Conservation (phyloP, 257 asterid species). For the Handroanthus guayacan region DNA sequence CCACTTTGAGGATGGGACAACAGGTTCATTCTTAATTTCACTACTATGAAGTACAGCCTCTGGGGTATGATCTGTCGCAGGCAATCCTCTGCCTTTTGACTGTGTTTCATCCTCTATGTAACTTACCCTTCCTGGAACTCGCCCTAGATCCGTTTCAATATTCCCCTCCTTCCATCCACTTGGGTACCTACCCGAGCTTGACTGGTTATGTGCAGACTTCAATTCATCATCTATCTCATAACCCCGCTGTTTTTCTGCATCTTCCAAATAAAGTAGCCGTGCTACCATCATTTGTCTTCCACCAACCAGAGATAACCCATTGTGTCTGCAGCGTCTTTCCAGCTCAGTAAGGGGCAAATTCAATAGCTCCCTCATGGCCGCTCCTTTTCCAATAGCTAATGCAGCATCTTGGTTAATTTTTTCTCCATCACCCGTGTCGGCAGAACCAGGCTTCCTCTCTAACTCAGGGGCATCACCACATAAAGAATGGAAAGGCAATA, state of each 20-base stretch:
- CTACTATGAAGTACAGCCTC: conserved; percentile 43
- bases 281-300: conserved; percentile 97
- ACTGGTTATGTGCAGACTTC: conserved; percentile 64
- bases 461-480: conserved; percentile 93
- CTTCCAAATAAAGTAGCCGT: conserved; percentile 87
- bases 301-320: conserved; percentile 87
- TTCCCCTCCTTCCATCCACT: conserved; percentile 56
- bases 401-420: conserved; percentile 82
- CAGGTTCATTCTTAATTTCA: conserved; percentile 63
- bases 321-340: conserved; percentile 92
- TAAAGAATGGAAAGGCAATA: conserved; percentile 79
- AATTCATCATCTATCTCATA: conserved; percentile 74
- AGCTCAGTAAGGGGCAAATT: conserved; percentile 79
- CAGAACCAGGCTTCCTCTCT: conserved; percentile 63
- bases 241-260: conserved; percentile 87
- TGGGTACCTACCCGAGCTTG: conserved; percentile 61
- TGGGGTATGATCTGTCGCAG: conserved; percentile 43
- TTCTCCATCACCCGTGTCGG: conserved; percentile 52
- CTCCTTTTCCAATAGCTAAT: conserved; percentile 92
- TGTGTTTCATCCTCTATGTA: conserved; percentile 52
- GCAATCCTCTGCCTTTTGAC: conserved; percentile 53
- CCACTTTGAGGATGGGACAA: conserved; percentile 94
- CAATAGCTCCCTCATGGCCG: conserved; percentile 82
- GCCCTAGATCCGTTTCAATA: conserved; percentile 55
- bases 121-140: conserved; percentile 53